These are phyloP conservation scores for Violaceomyces palustris DNA, from an alignment of 1,284 basidiomycete genomes.

Conservation along the genomic window DNA sequence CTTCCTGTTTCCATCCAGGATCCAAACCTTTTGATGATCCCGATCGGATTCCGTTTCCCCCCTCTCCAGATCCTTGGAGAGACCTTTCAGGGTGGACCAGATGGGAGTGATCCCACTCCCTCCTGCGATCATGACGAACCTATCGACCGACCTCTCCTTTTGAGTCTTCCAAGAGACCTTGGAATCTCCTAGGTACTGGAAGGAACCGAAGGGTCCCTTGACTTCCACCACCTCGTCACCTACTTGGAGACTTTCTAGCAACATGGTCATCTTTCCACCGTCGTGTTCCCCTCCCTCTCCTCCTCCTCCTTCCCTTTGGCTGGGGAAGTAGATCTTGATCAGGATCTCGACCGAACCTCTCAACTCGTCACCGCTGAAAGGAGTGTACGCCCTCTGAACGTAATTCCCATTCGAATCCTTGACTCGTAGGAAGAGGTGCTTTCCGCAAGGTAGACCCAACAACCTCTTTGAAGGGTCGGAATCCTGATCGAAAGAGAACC, in stretches of 20 bases:
- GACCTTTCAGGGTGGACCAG: conserved; percentile 51
- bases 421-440: conserved; percentile 59
- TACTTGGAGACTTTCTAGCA: conserved; percentile 58
- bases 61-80: conserved; percentile 57
- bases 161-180: conserved; percentile 55
- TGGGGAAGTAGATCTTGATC: conserved; percentile 62
- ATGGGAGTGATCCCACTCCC: conserved; percentile 65
- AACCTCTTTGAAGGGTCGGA: no score
- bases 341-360: conserved; percentile 57
- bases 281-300: conserved; percentile 5
- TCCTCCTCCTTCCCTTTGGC: conserved; percentile 10
- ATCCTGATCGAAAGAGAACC: conserved; percentile 58
- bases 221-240: conserved; percentile 58
- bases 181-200: conserved; percentile 59
- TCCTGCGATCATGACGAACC: conserved; percentile 63
- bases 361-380: conserved; percentile 57
- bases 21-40: conserved; percentile 55
- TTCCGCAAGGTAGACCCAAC: conserved; percentile 63
- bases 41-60: conserved; percentile 12
- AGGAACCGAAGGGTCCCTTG: conserved; percentile 65
- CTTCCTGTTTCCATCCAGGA: conserved; percentile 60
- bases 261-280: conserved; percentile 63
- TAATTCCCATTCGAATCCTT: conserved; percentile 53
- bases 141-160: conserved; percentile 50
- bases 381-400: conserved; percentile 65